phyloP scores from a whole-genome alignment of 345 rosid genomes.

The Atalantia buxifolia region DNA sequence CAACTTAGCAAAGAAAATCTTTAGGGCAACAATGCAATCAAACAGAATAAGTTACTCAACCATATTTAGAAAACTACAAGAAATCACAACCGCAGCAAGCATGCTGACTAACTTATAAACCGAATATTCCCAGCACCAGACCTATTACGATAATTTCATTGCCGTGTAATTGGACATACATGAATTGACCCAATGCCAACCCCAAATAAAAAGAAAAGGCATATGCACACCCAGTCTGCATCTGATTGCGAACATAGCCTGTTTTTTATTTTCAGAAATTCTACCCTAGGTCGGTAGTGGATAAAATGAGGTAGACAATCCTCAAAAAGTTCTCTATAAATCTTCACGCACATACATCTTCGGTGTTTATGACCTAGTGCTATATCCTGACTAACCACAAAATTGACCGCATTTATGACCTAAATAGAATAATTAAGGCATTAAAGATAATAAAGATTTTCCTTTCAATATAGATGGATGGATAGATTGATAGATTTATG shows the following conservation, averaged over 20 bases:
- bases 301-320: background rate
- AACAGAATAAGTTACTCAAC: background rate
- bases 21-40: background rate
- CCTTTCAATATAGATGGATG: too few species aligned
- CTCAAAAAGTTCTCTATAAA: background rate
- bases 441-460: too few species aligned
- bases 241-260: background rate
- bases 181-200: background rate
- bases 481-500: background rate
- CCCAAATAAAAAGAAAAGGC: background rate
- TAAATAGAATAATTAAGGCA: background rate
- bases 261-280: background rate
- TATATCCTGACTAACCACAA: background rate
- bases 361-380: background rate
- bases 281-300: background rate
- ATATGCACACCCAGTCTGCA: background rate
- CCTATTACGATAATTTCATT: background rate
- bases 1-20: conserved; percentile 7
- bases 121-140: background rate
- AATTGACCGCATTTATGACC: background rate
- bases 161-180: background rate
- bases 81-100: background rate
- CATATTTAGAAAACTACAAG: background rate
- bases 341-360: background rate
- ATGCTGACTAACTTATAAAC: background rate